Conservation (phyloP, 1,284 basidiomycete species). For the Cutaneotrichosporon mucoides region DNA sequence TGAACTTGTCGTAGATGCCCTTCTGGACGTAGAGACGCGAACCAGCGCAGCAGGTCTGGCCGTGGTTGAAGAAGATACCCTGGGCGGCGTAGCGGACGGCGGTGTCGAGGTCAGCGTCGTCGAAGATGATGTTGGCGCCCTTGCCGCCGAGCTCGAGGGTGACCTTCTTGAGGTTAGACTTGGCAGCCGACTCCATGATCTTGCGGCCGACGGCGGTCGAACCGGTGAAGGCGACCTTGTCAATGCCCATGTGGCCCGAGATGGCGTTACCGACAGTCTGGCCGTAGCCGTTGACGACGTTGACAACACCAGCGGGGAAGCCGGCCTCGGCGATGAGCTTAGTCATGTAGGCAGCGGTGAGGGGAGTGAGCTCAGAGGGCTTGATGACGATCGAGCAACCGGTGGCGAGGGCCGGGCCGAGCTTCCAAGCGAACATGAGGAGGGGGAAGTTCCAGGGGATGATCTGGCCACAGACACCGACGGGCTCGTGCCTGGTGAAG, state of each 20-base stretch:
- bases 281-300: conserved; percentile 65
- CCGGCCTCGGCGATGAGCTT: conserved; percentile 57
- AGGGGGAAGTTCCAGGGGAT: conserved; percentile 70
- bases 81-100: conserved; percentile 76
- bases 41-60: conserved; percentile 68
- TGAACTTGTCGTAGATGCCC: conserved; percentile 66
- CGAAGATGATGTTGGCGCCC: conserved; percentile 64
- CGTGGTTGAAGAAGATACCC: conserved; percentile 62
- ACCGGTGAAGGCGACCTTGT: conserved; percentile 59
- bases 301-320: conserved; percentile 65
- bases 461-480: conserved; percentile 77
- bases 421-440: conserved; percentile 74
- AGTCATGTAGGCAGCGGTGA: conserved; percentile 56
- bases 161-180: conserved; percentile 62
- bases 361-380: conserved; percentile 84
- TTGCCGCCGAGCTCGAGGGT: conserved; percentile 93
- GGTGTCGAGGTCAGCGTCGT: conserved; percentile 60
- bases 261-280: conserved; percentile 63
- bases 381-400: conserved; percentile 82
- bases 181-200: conserved; percentile 56
- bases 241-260: conserved; percentile 52
- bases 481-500: conserved; percentile 86
- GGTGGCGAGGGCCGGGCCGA: conserved; percentile 77
- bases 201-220: conserved; percentile 56
- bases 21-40: conserved; percentile 65